These are phyloP conservation scores for bread wheat (Triticum aestivum) DNA, from an alignment of 176 grass and related monocot species.

Conservation along the genomic window DNA sequence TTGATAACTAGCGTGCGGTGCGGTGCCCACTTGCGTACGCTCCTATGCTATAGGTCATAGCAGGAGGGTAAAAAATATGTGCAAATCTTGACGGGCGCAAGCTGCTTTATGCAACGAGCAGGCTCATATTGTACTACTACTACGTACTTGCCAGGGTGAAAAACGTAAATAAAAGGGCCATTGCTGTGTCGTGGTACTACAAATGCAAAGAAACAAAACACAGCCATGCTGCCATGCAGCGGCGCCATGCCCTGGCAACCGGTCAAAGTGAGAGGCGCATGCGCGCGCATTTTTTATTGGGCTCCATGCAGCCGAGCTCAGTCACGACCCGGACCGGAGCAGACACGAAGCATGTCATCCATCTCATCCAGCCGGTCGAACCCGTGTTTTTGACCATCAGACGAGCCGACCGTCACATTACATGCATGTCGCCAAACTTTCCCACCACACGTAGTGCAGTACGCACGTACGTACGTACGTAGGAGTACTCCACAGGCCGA, in stretches of 20 bases:
- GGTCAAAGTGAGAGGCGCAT: conserved; percentile 27
- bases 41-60: neutral
- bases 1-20: neutral
- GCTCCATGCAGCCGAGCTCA: neutral
- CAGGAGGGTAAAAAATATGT: too few species aligned
- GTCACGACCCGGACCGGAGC: neutral
- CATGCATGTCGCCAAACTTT: neutral
- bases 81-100: neutral
- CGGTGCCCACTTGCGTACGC: neutral
- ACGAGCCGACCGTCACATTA: neutral
- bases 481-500: too few species aligned
- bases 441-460: too few species aligned
- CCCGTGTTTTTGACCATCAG: neutral
- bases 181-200: neutral
- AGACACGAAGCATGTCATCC: conserved; percentile 19
- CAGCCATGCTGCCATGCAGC: neutral
- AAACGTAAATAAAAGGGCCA: neutral
- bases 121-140: neutral
- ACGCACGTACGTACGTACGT: too few species aligned
- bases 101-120: too few species aligned
- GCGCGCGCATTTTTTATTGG: conserved; percentile 12
- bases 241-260: conserved; percentile 2
- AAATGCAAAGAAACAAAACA: neutral
- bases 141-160: neutral
- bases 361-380: neutral